Base-by-base conservation (phyloP, 2,329 filamentous ascomycete species). In the Pseudogymnoascus destructans region DNA sequence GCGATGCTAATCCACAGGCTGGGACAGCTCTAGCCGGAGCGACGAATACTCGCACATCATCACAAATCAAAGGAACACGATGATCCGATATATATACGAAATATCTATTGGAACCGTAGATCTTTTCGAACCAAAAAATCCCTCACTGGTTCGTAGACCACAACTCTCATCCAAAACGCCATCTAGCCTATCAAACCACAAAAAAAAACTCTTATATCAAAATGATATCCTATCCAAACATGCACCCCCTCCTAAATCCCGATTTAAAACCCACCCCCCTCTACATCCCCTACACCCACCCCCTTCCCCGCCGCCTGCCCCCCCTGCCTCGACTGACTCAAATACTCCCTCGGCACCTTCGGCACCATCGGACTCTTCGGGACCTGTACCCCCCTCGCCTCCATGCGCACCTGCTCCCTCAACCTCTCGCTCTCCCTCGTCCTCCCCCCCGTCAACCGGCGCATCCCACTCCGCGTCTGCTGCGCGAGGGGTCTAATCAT, bases 401-500 rank as follows among this genome's bases (percentile, higher is more conserved):
- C 68, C 3, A 61, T 64, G 10, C 67, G 49, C 4, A 70, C 36
- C 21, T 55, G 62, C 6, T 70, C 68, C 57, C 69, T 64, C 19
- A 66, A 59, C 15, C 67, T 61, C 23, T 70, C 69, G 46, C 61
- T 65, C 17, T 70, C 68, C 25, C 65, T 64, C 11, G 61, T 64
- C 58, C 68, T 72, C 64, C 79, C 78, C 8, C 82, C 81, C 2
- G 84, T 86, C 58, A 86, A 72, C 57, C 83, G 73, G 5, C 83
- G 73, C 73, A 86, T 79, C 7, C 81, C 77, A 10, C 75, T 78
- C 35, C 80, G 73, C 11, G 81, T 80, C 40, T 77, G 75, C 59
- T 82, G 77, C 30, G 78, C 74, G 5, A 80, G 70, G 0, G 81
- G 79, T 61, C 77, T 79, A 62, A 85, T 78, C 74, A 84, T 82